Evolutionary conservation across 306 rosid genomes (phyloP).

Genomic region (Lathyrus oleraceus): DNA sequence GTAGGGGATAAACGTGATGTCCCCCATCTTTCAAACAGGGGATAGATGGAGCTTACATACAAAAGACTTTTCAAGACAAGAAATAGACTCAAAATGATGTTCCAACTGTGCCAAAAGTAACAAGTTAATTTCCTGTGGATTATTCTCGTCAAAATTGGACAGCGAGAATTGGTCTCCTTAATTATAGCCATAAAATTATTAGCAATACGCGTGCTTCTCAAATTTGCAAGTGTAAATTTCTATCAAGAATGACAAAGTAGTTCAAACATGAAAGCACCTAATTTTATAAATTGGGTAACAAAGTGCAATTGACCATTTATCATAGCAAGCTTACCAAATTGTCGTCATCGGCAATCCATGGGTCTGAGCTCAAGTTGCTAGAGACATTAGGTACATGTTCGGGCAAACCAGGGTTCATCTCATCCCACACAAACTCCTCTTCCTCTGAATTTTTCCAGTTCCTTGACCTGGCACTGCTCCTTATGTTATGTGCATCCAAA

Average conservation of each 20-base stretch:
- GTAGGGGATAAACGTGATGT: not conserved
- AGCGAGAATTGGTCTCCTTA: not conserved
- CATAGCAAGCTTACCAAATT: conserved; percentile 61
- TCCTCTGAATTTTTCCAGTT: conserved; percentile 99
- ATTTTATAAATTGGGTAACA: conserved; percentile 13
- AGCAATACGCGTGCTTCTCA: not conserved
- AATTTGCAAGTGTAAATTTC: conserved; percentile 13
- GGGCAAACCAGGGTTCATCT: conserved; percentile 61
- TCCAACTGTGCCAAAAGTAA: conserved; percentile 16
- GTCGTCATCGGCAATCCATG: conserved; percentile 70
- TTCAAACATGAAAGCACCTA: not conserved
- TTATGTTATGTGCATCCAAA: conserved; percentile 49
- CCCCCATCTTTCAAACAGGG: not conserved
- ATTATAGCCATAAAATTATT: conserved; percentile 15
- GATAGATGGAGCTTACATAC: not conserved
- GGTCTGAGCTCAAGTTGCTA: conserved; percentile 50
- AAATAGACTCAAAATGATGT: not conserved
- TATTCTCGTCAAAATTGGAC: not conserved
- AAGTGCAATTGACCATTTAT: conserved; percentile 21
- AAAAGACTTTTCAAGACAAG: not conserved
- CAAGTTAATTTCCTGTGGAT: not conserved
- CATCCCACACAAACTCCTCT: conserved; percentile 93
- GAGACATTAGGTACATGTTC: conserved; percentile 53
- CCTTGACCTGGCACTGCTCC: conserved; percentile 51
- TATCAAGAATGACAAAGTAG: not conserved